These are phyloP conservation scores for Neophaeococcomyces aloes DNA, from an alignment of 2,329 filamentous ascomycete genomes.

Conservation along the genomic window DNA sequence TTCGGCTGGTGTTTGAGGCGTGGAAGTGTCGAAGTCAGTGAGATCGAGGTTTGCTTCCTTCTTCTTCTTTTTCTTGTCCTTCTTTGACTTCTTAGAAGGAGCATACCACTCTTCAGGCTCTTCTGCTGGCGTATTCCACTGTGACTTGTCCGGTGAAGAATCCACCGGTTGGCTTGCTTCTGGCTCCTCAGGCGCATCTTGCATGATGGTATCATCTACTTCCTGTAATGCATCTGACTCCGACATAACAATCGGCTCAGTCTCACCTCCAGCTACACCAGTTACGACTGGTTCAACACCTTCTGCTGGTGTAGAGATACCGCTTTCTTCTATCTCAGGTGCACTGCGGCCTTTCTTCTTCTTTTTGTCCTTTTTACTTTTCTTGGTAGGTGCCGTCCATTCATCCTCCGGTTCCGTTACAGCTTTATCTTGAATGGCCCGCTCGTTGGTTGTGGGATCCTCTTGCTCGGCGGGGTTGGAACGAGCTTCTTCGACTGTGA, in stretches of 20 bases:
- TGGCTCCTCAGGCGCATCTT: not conserved
- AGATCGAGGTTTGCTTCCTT: no score
- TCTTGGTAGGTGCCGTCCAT: not conserved
- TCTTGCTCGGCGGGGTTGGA: not conserved
- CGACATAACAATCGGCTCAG: not conserved
- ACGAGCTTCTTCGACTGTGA: no score
- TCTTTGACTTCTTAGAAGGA: conserved; percentile 9
- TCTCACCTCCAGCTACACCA: not conserved
- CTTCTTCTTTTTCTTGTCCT: conserved; percentile 12
- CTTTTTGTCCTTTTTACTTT: conserved; percentile 4
- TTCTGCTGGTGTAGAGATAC: not conserved
- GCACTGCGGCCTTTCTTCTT: not conserved
- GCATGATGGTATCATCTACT: not conserved
- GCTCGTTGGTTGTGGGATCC: not conserved
- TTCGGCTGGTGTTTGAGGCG: no score
- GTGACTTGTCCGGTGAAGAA: not conserved
- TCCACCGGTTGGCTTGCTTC: not conserved
- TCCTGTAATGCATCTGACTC: not conserved
- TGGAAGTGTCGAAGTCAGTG: no score
- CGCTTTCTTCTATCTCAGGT: not conserved
- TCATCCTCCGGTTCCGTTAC: not conserved
- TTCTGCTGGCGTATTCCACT: not conserved
- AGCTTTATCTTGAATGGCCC: no score
- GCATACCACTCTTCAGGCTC: conserved; percentile 1
- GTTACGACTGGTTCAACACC: not conserved